A percentile compares a stretch with the other conserved stretches of the same genome.
Evolutionary conservation across 2,329 filamentous ascomycete genomes (phyloP).

Genomic region (Fusarium marasasianum): DNA sequence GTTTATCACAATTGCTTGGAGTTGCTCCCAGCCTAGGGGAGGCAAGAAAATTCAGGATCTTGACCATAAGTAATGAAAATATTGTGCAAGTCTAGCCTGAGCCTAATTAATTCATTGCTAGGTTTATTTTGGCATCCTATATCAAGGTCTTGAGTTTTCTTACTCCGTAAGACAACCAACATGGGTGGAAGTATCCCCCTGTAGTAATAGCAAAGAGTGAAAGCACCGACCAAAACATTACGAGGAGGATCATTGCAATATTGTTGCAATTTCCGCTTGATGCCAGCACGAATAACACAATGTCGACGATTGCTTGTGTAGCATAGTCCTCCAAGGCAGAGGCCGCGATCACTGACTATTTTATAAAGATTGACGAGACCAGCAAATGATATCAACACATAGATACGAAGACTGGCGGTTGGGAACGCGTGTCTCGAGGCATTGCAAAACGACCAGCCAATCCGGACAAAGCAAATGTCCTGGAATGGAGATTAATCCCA

Average conservation of each 20-base stretch:
- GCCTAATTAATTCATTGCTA: too few relatives aligned
- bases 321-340: background rate
- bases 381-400: background rate
- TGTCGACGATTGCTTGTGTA: background rate
- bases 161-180: background rate
- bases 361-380: background rate
- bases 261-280: conserved; percentile 22
- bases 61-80: too few relatives aligned
- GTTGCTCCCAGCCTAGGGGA: background rate
- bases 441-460: conserved; percentile 9
- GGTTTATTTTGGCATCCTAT: too few relatives aligned
- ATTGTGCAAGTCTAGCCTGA: too few relatives aligned
- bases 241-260: background rate
- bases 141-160: too few relatives aligned
- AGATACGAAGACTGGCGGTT: background rate
- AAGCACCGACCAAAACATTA: conserved; percentile 3
- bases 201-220: background rate
- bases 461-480: conserved; percentile 18
- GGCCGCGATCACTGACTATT: background rate
- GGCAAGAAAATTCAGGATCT: too few relatives aligned
- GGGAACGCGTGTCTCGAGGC: background rate
- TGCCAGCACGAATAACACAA: background rate
- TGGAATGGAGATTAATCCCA: conserved; percentile 31
- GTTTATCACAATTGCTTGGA: background rate
- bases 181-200: background rate